Evolutionary conservation across 2,329 filamentous ascomycete genomes (phyloP).

Genomic region (Trichoderma sp.): DNA sequence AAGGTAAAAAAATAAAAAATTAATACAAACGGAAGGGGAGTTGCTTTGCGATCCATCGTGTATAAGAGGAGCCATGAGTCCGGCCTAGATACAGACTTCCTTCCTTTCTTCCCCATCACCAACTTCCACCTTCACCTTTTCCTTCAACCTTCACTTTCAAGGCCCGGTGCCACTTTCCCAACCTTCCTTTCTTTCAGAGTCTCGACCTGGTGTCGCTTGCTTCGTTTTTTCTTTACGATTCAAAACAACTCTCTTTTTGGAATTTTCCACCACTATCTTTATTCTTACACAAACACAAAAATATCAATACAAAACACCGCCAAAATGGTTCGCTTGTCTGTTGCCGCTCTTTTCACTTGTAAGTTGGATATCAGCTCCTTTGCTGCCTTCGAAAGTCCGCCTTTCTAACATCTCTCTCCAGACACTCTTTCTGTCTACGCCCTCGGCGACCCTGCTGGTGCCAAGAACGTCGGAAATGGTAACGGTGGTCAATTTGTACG

Average conservation of each 20-base stretch:
- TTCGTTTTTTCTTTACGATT: background rate
- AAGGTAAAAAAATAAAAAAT: background rate
- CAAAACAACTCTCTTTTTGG: conserved; percentile 20
- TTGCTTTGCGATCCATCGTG: background rate
- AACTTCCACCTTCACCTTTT: conserved; percentile 14
- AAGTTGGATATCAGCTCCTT: conserved; percentile 20
- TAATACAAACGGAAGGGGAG: background rate
- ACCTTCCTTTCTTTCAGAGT: conserved; percentile 18
- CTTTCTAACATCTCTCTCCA: background rate
- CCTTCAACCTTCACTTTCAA: background rate
- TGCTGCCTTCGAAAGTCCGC: background rate
- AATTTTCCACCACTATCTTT: conserved; percentile 9
- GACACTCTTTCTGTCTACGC: conserved; percentile 25
- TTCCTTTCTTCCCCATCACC: conserved; percentile 10
- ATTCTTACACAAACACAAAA: background rate
- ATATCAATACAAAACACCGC: conserved; percentile 15
- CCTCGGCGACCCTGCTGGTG: conserved; percentile 30
- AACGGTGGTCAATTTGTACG: conserved; percentile 30
- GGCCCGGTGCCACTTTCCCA: conserved; percentile 22
- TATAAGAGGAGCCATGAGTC: conserved; percentile 9
- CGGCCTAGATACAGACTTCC: background rate
- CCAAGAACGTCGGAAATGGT: conserved; percentile 31
- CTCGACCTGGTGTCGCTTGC: conserved; percentile 26
- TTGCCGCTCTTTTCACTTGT: conserved; percentile 31
- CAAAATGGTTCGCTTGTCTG: conserved; percentile 32